Base-by-base conservation (phyloP, 1,284 basidiomycete genomes). In the Sanghuangporus weigelae region DNA sequence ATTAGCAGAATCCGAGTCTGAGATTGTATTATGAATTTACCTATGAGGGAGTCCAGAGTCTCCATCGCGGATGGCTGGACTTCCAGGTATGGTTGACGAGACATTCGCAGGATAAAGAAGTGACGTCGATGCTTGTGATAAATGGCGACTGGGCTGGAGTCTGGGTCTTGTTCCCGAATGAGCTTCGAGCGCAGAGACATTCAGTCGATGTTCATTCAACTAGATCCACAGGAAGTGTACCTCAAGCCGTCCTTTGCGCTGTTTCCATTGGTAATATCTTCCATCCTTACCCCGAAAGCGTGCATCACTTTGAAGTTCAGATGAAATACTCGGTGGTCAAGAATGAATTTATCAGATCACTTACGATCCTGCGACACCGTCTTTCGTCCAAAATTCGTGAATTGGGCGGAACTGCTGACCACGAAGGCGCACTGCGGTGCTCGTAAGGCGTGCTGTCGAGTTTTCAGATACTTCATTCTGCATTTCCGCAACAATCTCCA, bases 61-160 rank as follows among this genome's bases (percentile, higher is more conserved):
- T 75, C 73, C 59, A 75, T 60, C n/a, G 72, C 68, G 12, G 71
- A 69, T 36, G 71, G 67, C 53, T 77, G 73, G 26, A 79, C 66
- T 59, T 79, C 78, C 44, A 80, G 62, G 65, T 73, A 77, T 19
- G 77, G 76, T 12, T 73, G 67, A 44, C 74, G 72, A 26, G 74
- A 77, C 68, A 79, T 74, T 58, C 69, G 68, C 11, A 78, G 71
- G 6, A 79, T 69, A 36, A 71, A 67, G 63, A 76, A 58, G 65
- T 73, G 73, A 7, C 79, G 73, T 63, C 73, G 75, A 68, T 78
- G 73, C 48, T 68, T 72, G 64, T 75, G 69, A 64, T 75, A 79
- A 16, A 73, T 71, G 6, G 74, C 79, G 16, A 79, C 68, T 0
- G 75, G 73, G 67, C 69, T 68, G 14, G 56, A 49, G 49, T 72